These are phyloP conservation scores for Eucalyptus shirleyi DNA, from an alignment of 345 rosid genomes.

Conservation along the genomic window DNA sequence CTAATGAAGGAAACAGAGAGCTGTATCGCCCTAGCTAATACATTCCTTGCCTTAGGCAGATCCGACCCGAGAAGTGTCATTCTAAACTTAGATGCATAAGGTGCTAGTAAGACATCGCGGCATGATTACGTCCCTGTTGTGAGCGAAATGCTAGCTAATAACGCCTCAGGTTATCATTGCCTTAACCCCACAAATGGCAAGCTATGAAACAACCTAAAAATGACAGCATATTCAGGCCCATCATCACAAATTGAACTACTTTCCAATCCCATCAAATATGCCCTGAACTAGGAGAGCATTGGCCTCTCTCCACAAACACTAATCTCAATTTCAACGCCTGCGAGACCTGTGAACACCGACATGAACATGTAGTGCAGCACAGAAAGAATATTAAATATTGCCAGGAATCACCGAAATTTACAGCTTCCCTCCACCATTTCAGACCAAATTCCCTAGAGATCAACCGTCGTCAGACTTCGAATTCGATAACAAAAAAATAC, in stretches of 20 bases:
- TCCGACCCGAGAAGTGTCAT: background rate
- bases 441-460: background rate
- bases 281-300: background rate
- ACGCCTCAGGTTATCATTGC: background rate
- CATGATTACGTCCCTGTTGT: background rate
- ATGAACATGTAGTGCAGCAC: background rate
- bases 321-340: background rate
- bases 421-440: background rate
- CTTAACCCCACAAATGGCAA: background rate
- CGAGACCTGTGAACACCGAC: background rate
- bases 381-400: background rate
- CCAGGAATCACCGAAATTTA: background rate
- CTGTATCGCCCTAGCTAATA: background rate
- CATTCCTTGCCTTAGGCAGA: background rate
- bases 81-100: background rate
- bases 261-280: background rate
- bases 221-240: background rate
- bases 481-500: background rate
- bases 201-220: background rate
- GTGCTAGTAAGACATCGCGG: background rate
- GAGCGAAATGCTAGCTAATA: background rate
- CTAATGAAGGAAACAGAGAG: background rate
- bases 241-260: background rate
- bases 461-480: background rate
- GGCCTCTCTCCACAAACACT: background rate